Percentiles rank a stretch among this genome's conserved stretches.
Evolutionary conservation across 768 basidiomycete species (phyloP).

Genomic region (Pleurotus ostreatus): DNA sequence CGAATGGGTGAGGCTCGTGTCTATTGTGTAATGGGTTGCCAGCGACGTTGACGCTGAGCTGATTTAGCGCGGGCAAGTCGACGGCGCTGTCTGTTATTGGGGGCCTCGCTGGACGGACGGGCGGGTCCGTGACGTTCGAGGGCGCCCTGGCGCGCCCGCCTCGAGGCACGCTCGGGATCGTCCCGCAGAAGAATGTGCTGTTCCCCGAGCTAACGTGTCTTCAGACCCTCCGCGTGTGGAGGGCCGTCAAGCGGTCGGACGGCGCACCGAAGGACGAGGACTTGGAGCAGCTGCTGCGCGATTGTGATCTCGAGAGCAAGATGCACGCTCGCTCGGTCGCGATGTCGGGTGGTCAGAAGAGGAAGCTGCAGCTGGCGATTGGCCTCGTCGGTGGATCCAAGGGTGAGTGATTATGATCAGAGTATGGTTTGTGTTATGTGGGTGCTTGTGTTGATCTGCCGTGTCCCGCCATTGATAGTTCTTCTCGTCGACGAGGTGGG

Average conservation of each 20-base stretch:
- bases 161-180: conserved; percentile 68
- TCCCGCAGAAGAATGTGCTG: conserved; percentile 81
- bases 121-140: conserved; percentile 53
- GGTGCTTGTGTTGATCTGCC: too few species aligned
- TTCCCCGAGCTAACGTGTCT: conserved; percentile 73
- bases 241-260: conserved; percentile 62
- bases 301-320: conserved; percentile 73
- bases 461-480: conserved; percentile 24
- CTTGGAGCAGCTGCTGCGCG: conserved; percentile 56
- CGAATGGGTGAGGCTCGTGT: conserved; percentile 48
- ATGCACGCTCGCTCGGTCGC: conserved; percentile 61
- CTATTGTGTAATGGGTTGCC: neutral
- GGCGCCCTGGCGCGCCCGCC: conserved; percentile 37
- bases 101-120: conserved; percentile 53
- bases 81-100: conserved; percentile 67
- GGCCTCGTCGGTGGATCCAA: conserved; percentile 74
- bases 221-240: conserved; percentile 72
- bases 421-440: too few species aligned
- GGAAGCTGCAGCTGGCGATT: conserved; percentile 81
- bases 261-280: conserved; percentile 47
- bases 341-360: conserved; percentile 77
- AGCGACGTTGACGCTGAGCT: neutral
- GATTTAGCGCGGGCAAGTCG: conserved; percentile 68
- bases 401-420: conserved; percentile 33
- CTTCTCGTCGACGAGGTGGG: conserved; percentile 53